Conservation (phyloP, 148 eudicot genomes). For the Amaranthus cruentus region DNA sequence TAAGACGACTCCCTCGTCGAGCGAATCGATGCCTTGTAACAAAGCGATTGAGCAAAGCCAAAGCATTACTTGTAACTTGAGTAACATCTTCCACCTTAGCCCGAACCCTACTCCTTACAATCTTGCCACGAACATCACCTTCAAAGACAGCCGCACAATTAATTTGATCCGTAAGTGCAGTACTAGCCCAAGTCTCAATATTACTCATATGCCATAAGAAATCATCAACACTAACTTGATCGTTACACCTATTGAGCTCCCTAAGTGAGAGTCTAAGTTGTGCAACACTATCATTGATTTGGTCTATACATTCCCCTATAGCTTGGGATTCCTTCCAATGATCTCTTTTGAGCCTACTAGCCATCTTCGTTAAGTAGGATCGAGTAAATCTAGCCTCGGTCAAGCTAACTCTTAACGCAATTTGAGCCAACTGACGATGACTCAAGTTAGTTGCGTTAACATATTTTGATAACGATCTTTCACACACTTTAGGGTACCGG, state of each 20-base stretch:
- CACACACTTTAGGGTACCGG: conserved; percentile 22
- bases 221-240: conserved; percentile 23
- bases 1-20: conserved; percentile 15
- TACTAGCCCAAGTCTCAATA: conserved; percentile 53
- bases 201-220: conserved; percentile 60
- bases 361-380: conserved; percentile 40
- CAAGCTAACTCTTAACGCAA: conserved; percentile 45
- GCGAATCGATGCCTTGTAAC: conserved; percentile 35
- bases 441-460: conserved; percentile 24
- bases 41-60: conserved; percentile 55
- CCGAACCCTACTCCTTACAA: conserved; percentile 34
- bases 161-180: conserved; percentile 53
- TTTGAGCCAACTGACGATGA: conserved; percentile 43
- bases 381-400: conserved; percentile 37
- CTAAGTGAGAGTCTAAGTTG: conserved; percentile 41
- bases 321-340: conserved; percentile 32
- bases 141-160: conserved; percentile 46
- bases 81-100: conserved; percentile 47
- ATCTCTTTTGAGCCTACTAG: conserved; percentile 16
- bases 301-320: conserved; percentile 43
- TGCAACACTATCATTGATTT: conserved; percentile 46
- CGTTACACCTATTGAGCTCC: conserved; percentile 31
- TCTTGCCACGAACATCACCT: conserved; percentile 25
- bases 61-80: conserved; percentile 50
- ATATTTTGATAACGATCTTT: conserved; percentile 16